Percentiles rank a stretch among this genome's conserved stretches.
These are phyloP conservation scores for Lactuca saligna DNA, from an alignment of 129 eudicot species.

Conservation along the genomic window DNA sequence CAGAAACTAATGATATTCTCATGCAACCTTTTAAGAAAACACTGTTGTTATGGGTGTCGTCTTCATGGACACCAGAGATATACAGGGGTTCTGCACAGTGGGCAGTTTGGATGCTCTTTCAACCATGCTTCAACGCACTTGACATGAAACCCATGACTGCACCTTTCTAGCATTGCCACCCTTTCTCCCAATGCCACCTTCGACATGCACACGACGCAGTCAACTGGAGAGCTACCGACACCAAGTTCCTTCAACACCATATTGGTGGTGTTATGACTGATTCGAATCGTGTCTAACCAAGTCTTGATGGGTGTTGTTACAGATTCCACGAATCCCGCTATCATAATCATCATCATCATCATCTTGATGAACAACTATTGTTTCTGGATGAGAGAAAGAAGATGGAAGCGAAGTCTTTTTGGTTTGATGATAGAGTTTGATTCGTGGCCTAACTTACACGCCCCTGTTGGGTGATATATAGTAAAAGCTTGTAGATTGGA, in stretches of 20 bases:
- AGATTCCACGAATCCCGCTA: conserved; percentile 25
- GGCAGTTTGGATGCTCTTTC: conserved; percentile 30
- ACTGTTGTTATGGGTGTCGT: background rate
- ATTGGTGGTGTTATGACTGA: background rate
- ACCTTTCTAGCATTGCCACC: conserved; percentile 20
- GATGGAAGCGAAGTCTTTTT: background rate
- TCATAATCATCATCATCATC: conserved; percentile 38
- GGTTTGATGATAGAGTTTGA: background rate
- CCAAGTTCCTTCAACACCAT: background rate
- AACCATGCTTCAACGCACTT: conserved; percentile 32
- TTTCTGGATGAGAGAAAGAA: background rate
- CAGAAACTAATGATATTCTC: background rate
- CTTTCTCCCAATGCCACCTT: conserved; percentile 20
- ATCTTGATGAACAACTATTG: background rate
- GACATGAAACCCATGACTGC: conserved; percentile 29
- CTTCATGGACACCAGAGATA: background rate
- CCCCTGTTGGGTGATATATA: background rate
- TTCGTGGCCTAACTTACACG: conserved; percentile 1
- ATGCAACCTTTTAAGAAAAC: conserved; percentile 7
- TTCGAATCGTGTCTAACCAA: conserved; percentile 10
- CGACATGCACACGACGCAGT: conserved; percentile 29
- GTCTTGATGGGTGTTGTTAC: conserved; percentile 24
- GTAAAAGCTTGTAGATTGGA: background rate
- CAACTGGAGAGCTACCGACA: background rate
- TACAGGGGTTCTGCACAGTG: conserved; percentile 31